Evolutionary conservation across 345 rosid genomes (phyloP).

Genomic region (Pistacia integerrima): DNA sequence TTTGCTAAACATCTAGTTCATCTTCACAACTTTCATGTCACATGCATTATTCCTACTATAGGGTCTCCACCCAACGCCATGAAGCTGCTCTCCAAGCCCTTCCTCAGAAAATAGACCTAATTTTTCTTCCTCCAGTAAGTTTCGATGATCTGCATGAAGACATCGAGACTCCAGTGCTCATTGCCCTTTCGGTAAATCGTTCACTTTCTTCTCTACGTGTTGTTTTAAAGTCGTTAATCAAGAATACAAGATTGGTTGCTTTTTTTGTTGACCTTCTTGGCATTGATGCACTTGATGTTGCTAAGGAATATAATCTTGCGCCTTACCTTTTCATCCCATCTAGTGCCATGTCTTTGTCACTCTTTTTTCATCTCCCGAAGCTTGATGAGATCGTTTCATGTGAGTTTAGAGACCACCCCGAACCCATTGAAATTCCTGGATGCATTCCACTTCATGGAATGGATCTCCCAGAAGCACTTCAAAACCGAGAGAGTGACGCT

Average conservation of each 20-base stretch:
- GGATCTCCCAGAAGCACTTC: slow-evolving; percentile 36
- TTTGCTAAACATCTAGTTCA: slow-evolving; percentile 41
- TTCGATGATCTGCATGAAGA: slow-evolving; percentile 28
- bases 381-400: slow-evolving; percentile 37
- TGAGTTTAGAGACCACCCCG: slow-evolving; percentile 35
- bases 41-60: slow-evolving; percentile 36
- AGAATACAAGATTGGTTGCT: slow-evolving; percentile 26
- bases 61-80: slow-evolving; percentile 36
- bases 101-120: slow-evolving; percentile 34
- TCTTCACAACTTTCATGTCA: slow-evolving; percentile 33
- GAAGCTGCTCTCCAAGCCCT: slow-evolving; percentile 36
- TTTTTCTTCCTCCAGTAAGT: slow-evolving; percentile 43
- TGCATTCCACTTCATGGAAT: slow-evolving; percentile 43
- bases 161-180: slow-evolving; percentile 34
- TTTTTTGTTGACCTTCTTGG: slow-evolving; percentile 47
- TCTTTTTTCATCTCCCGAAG: slow-evolving; percentile 32
- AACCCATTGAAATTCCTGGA: slow-evolving; percentile 46
- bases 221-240: slow-evolving; percentile 16
- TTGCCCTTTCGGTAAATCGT: slow-evolving; percentile 27
- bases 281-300: slow-evolving; percentile 37
- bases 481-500: slow-evolving; percentile 34
- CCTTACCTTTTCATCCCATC: slow-evolving; percentile 41
- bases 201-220: slow-evolving; percentile 37
- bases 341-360: slow-evolving; percentile 35
- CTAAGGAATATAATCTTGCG: slow-evolving; percentile 28